A percentile compares a stretch with the other conserved stretches of the same genome.
phyloP scores from a whole-genome alignment of 1,284 basidiomycete species.

The Malassezia obtusa region DNA sequence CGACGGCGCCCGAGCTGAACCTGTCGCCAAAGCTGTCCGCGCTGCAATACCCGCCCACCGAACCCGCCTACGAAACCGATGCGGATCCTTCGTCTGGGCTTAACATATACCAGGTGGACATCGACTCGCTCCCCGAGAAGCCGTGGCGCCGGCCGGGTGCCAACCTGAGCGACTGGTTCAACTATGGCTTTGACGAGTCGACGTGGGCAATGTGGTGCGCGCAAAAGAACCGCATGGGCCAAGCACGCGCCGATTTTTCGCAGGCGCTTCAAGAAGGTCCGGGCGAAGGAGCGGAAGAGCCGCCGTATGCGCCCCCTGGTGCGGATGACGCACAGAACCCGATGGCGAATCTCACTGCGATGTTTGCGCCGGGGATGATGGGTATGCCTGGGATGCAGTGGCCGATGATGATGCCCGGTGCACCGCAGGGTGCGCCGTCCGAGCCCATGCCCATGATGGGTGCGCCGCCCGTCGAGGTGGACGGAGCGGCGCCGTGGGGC shows the following conservation, averaged over 20 bases:
- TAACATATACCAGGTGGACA: slow-evolving; percentile 78
- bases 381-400: slow-evolving; percentile 31
- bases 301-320: slow-evolving; percentile 11
- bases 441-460: slow-evolving; percentile 13
- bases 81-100: slow-evolving; percentile 57
- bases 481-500: background rate
- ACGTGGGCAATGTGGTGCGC: slow-evolving; percentile 87
- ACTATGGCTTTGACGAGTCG: slow-evolving; percentile 96
- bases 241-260: slow-evolving; percentile 57
- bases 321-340: slow-evolving; percentile 24
- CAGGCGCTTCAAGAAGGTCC: background rate
- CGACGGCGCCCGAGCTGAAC: slow-evolving; percentile 27
- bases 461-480: background rate
- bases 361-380: slow-evolving; percentile 29
- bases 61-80: slow-evolving; percentile 37
- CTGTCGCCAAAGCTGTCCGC: slow-evolving; percentile 27
- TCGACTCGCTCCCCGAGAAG: slow-evolving; percentile 65
- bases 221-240: slow-evolving; percentile 69
- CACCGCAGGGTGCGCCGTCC: background rate
- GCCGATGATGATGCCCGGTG: slow-evolving; percentile 35
- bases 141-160: slow-evolving; percentile 86
- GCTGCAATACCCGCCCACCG: slow-evolving; percentile 38
- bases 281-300: background rate
- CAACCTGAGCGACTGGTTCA: slow-evolving; percentile 95
- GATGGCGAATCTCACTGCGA: slow-evolving; percentile 29